Evolutionary conservation across 2,329 filamentous ascomycete species (phyloP).

Genomic region (Penicillium sclerotigenum): DNA sequence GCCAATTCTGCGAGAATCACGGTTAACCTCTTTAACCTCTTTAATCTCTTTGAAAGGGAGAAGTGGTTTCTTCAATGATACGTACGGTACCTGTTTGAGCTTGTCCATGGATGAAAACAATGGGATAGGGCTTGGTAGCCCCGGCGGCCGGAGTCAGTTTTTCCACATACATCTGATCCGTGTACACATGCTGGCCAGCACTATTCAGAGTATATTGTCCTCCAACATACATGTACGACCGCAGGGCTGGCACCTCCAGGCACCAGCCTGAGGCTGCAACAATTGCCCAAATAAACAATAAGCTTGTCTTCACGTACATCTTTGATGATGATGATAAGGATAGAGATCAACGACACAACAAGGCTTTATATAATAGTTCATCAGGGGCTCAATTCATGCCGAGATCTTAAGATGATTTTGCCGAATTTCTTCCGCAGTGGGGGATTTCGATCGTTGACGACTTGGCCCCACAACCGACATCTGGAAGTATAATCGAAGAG

Average conservation of each 20-base stretch:
- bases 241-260: conserved; percentile 8
- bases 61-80: background rate
- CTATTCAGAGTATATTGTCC: conserved; percentile 23
- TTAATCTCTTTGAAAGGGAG: background rate
- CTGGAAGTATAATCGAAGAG: too few relatives aligned
- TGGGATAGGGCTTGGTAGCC: conserved; percentile 24
- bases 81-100: conserved; percentile 34
- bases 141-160: conserved; percentile 26
- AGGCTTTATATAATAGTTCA: background rate
- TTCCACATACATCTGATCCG: conserved; percentile 39
- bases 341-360: background rate
- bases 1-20: conserved; percentile 35
- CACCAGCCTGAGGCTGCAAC: conserved; percentile 8
- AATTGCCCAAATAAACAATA: conserved; percentile 9
- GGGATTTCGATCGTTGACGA: too few relatives aligned
- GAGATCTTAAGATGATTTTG: background rate
- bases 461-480: too few relatives aligned
- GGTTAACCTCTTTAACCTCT: conserved; percentile 2
- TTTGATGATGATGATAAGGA: too few relatives aligned
- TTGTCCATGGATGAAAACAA: conserved; percentile 33
- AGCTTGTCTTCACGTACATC: conserved; percentile 8
- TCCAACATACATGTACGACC: conserved; percentile 32
- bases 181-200: conserved; percentile 20
- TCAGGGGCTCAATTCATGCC: background rate
- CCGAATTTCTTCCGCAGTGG: background rate